phyloP scores from a whole-genome alignment of 139 green algal genomes.

The Auxenochlorella pyrenoidosa region DNA sequence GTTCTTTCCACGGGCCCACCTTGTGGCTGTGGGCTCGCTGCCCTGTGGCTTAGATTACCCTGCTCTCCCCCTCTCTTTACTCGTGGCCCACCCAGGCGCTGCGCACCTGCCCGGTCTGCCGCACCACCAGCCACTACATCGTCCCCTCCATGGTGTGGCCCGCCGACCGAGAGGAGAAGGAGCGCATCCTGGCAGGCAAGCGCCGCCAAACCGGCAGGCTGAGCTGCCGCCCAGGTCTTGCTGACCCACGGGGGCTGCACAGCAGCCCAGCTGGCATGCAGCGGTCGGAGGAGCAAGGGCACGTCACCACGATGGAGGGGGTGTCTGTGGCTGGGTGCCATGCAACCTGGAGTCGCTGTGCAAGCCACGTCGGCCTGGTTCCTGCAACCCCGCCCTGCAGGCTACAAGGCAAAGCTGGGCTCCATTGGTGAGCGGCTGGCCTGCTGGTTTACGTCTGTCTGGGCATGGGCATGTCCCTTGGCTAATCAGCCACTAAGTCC shows the following conservation, averaged over 20 bases:
- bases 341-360: neutral
- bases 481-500: no score
- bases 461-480: no score
- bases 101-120: conserved; percentile 83
- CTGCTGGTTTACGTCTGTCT: no score
- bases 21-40: neutral
- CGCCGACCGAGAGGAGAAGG: conserved; percentile 62
- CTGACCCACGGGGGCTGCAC: no score
- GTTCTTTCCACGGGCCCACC: neutral
- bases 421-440: conserved; percentile 21
- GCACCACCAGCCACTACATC: conserved; percentile 71
- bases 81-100: conserved; percentile 39
- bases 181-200: conserved; percentile 52
- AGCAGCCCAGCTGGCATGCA: neutral
- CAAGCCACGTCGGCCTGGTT: neutral
- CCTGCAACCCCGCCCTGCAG: conserved; percentile 2
- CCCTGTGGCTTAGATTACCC: neutral
- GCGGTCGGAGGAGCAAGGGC: no score
- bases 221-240: no score
- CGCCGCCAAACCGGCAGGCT: neutral
- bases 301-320: no score
- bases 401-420: conserved; percentile 66
- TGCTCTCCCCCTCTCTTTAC: neutral
- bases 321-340: neutral
- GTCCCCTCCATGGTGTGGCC: conserved; percentile 78